Base-by-base conservation (phyloP, 805 yeast species). In the Ogataea populi-albae region DNA sequence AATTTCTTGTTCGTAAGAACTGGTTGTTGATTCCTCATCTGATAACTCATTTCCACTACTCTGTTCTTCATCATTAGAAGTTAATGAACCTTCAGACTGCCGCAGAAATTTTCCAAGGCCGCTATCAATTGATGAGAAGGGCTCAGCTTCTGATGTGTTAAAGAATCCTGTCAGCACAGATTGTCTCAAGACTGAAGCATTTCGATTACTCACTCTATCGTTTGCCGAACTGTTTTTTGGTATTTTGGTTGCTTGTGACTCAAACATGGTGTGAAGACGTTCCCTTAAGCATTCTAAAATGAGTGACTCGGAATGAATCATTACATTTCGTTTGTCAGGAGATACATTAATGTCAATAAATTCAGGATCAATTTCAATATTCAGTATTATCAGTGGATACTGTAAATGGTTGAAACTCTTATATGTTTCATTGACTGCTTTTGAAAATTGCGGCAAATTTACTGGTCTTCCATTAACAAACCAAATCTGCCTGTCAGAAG, bases 331-430 rank as follows among this genome's bases (percentile, higher is more conserved):
- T 55, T 93, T 93, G 56, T 93, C 97, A 0, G 98, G 98, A 0
- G 96, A 81, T 1, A 93, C 84, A 58, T 93, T 93, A 14, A 93
- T 69, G 60, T 93, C 98, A n/a, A 81, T 41, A 24, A 66, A 63
- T 17, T 53, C 49, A 0, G 83, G 67, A 26, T 73, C 69, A 5
- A 86, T 54, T 10, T 52, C 50, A 15, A 93, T 46, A 56, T 93
- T 69, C 3, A 86, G 48, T 2, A 87, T 66, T 32, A 84, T 66
- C 8, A 77, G 74, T 0, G 98, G 98, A 34, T 55, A 71, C 51
- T 88, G 96, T 4, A 79, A 65, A 48, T 76, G 71, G 46, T 88
- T 89, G 57, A 73, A 86, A 23, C 69, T 66, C 43, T 75, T 78
- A 62, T 86, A 93, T 1, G 76, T 72, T 40, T 88, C 96, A 43